A percentile compares a stretch with the other conserved stretches of the same genome.
These are phyloP conservation scores for Colletotrichum cuscutae DNA, from an alignment of 2,329 filamentous ascomycete species.

Conservation along the genomic window DNA sequence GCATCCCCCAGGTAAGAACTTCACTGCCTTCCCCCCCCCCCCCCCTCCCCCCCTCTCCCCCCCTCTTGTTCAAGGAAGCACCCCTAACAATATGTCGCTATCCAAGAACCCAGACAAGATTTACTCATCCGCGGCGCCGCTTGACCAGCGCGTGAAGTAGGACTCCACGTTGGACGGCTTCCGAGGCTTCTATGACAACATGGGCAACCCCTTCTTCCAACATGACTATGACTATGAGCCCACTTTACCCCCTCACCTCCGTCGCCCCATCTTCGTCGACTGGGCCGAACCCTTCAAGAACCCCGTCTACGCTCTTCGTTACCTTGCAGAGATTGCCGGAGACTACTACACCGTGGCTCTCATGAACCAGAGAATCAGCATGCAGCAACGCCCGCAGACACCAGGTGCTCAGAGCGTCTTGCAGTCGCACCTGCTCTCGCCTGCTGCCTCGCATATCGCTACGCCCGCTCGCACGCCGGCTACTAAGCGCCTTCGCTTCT, in stretches of 20 bases:
- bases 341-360: background rate
- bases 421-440: background rate
- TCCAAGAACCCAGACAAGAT: background rate
- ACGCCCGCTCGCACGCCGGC: no score
- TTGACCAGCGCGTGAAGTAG: background rate
- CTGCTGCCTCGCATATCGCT: no score
- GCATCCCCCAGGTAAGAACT: background rate
- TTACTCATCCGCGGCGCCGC: no score
- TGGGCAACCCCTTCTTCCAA: background rate
- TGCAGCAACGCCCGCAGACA: background rate
- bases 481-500: background rate
- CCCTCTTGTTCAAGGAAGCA: background rate
- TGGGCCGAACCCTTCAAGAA: background rate
- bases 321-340: background rate
- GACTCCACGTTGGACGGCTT: background rate
- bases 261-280: background rate
- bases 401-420: background rate
- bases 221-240: background rate
- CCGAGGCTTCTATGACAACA: background rate
- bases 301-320: background rate
- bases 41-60: no score
- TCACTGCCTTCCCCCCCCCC: no score
- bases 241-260: background rate
- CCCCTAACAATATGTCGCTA: background rate
- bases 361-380: background rate